These are phyloP conservation scores for Termitomyces sp. DNA, from an alignment of 768 basidiomycete genomes.

Conservation along the genomic window DNA sequence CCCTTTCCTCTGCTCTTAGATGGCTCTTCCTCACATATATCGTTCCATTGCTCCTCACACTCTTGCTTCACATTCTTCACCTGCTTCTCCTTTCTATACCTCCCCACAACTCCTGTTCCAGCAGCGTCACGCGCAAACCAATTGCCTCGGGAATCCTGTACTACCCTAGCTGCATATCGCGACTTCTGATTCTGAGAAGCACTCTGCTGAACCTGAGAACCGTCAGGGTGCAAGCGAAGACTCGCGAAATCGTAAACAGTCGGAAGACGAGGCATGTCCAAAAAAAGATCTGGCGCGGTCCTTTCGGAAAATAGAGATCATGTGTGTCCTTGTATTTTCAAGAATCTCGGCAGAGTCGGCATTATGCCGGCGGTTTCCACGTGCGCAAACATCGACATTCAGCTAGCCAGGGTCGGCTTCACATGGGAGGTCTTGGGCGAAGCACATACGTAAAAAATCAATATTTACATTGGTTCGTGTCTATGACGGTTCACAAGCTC, in stretches of 20 bases:
- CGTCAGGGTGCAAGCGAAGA: constrained; percentile 63
- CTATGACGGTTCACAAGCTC: background rate
- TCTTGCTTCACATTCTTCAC: constrained; percentile 10
- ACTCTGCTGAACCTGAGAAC: constrained; percentile 49
- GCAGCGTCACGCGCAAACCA: constrained; percentile 68
- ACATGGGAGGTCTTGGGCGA: background rate
- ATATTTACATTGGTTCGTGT: background rate
- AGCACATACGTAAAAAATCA: background rate
- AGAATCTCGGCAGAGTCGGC: background rate
- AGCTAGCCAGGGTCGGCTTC: background rate
- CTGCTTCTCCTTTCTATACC: constrained; percentile 17
- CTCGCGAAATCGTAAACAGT: constrained; percentile 63
- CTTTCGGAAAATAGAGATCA: background rate
- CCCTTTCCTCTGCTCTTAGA: constrained; percentile 1
- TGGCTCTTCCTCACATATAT: constrained; percentile 8
- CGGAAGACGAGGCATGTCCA: constrained; percentile 30
- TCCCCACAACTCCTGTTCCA: constrained; percentile 39
- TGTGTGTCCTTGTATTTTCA: background rate
- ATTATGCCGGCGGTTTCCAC: background rate
- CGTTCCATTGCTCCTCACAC: constrained; percentile 10
- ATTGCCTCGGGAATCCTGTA: constrained; percentile 48
- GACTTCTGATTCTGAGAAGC: constrained; percentile 28
- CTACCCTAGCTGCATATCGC: constrained; percentile 28
- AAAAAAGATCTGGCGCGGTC: background rate
- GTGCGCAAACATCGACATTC: background rate